Conservation (phyloP, 768 basidiomycete species). For the Pulveroboletus sp. region DNA sequence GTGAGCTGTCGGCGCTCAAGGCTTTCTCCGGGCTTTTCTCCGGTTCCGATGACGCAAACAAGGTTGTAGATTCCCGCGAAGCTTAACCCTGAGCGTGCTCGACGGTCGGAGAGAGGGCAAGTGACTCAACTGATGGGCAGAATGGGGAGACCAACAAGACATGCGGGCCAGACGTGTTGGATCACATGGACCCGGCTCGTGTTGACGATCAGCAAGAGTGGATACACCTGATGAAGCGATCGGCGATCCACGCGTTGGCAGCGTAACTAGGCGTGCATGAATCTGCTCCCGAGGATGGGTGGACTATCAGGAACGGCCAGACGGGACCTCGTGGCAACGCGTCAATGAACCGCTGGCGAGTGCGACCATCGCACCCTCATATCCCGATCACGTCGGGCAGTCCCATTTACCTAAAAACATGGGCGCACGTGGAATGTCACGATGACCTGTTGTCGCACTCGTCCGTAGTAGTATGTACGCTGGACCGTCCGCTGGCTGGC, state of each 20-base stretch:
- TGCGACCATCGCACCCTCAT: slow-evolving; percentile 22
- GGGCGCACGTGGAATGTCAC: too few species aligned
- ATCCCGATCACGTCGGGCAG: slow-evolving; percentile 11
- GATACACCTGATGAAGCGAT: background rate
- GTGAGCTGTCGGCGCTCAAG: slow-evolving; percentile 29
- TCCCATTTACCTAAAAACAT: slow-evolving; percentile 5
- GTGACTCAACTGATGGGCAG: too few species aligned
- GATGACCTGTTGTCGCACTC: too few species aligned
- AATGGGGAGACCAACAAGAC: too few species aligned
- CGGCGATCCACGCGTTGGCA: slow-evolving; percentile 3
- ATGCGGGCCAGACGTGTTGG: too few species aligned
- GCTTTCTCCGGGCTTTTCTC: slow-evolving; percentile 21
- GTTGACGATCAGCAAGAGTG: too few species aligned
- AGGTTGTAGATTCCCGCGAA: slow-evolving; percentile 21
- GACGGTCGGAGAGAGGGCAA: background rate
- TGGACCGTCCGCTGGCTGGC: too few species aligned
- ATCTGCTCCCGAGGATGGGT: slow-evolving; percentile 14
- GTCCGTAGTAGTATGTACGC: too few species aligned
- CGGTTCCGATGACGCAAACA: slow-evolving; percentile 19
- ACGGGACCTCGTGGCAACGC: slow-evolving; percentile 18
- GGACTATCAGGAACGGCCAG: slow-evolving; percentile 8
- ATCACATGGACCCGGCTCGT: too few species aligned
- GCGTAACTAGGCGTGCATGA: background rate
- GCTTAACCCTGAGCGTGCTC: slow-evolving; percentile 13
- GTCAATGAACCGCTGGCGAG: slow-evolving; percentile 14